These are phyloP conservation scores for Phytophthora pseudosyringae DNA, from an alignment of 352 stramenopile genomes.

Conservation along the genomic window DNA sequence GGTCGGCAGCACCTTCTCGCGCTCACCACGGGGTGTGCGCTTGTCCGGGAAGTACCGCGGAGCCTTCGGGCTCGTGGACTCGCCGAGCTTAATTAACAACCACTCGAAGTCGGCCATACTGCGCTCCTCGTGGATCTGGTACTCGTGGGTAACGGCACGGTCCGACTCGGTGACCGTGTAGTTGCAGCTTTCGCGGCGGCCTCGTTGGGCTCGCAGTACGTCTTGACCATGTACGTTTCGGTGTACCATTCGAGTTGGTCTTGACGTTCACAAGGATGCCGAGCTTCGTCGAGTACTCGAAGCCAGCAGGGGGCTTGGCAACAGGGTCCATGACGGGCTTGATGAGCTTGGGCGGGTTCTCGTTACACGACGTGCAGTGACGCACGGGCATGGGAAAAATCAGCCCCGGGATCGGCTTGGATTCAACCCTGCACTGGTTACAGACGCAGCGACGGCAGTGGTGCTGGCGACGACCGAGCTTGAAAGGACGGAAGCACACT, in stretches of 20 bases:
- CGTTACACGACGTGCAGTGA: conserved; percentile 84
- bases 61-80: conserved; percentile 82
- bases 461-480: conserved; percentile 81
- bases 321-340: conserved; percentile 81
- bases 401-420: conserved; percentile 84
- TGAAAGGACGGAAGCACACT: conserved; percentile 89
- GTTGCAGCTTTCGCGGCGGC: conserved; percentile 61
- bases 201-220: conserved; percentile 80
- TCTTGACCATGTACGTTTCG: conserved; percentile 79
- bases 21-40: conserved; percentile 51
- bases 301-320: conserved; percentile 76
- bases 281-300: conserved; percentile 87
- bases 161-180: conserved; percentile 62
- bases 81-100: conserved; percentile 74
- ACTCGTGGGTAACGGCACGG: conserved; percentile 81
- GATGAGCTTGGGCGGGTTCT: conserved; percentile 80
- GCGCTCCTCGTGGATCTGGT: conserved; percentile 72
- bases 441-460: conserved; percentile 88
- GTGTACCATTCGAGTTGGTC: conserved; percentile 41
- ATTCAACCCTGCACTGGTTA: conserved; percentile 84
- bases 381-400: conserved; percentile 79
- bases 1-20: conserved; percentile 74
- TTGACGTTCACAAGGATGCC: conserved; percentile 77
- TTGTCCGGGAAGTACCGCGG: conserved; percentile 83
- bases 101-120: conserved; percentile 86